These are phyloP conservation scores for Nicotiana undulata DNA, from an alignment of 257 asterid species.

Conservation along the genomic window DNA sequence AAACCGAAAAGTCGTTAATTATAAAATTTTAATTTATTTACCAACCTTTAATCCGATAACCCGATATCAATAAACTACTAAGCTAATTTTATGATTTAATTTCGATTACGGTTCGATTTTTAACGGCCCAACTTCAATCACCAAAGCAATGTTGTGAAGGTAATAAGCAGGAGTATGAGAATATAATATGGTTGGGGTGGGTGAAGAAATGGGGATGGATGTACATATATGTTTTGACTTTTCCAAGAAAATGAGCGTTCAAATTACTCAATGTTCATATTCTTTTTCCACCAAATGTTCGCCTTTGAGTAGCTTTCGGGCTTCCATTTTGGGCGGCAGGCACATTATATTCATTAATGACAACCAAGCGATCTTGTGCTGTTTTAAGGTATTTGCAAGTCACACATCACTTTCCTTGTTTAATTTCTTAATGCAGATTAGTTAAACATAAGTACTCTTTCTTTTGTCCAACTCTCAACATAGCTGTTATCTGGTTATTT, in stretches of 20 bases:
- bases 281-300: conserved; percentile 29
- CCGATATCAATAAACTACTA: too few relatives aligned
- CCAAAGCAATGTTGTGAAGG: neutral
- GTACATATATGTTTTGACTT: conserved; percentile 19
- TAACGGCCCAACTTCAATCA: neutral
- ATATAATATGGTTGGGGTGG: neutral
- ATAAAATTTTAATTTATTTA: too few relatives aligned
- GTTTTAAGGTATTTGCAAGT: neutral
- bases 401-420: neutral
- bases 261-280: conserved; percentile 32
- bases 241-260: conserved; percentile 25
- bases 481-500: too few relatives aligned
- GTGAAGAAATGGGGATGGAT: neutral
- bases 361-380: neutral
- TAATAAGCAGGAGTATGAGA: too few relatives aligned
- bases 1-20: too few relatives aligned
- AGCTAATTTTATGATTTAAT: too few relatives aligned
- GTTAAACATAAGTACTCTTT: too few relatives aligned
- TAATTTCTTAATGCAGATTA: neutral
- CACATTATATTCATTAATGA: conserved; percentile 5
- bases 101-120: too few relatives aligned
- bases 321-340: conserved; percentile 9
- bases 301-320: conserved; percentile 35
- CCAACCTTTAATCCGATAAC: too few relatives aligned
- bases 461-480: too few relatives aligned